A percentile compares a stretch with the other conserved stretches of the same genome.
Conservation (phyloP, 345 rosid genomes). For the Reutealis trisperma region DNA sequence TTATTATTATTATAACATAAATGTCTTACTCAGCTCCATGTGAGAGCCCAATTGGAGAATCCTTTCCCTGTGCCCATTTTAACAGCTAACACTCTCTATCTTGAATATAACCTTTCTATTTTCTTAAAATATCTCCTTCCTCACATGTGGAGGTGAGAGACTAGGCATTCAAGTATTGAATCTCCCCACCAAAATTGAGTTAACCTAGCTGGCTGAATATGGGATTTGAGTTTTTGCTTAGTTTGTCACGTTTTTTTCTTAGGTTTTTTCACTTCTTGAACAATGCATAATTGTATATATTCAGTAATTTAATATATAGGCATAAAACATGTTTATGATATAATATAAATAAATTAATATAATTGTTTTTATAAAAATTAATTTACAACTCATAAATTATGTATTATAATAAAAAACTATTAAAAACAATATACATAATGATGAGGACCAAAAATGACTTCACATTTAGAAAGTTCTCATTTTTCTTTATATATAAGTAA, state of each 20-base stretch:
- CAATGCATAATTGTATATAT: neutral
- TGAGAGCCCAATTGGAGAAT: neutral
- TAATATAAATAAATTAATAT: no score
- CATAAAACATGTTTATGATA: no score
- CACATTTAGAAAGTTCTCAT: no score
- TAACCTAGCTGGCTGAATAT: neutral
- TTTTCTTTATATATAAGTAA: no score
- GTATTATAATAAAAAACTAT: no score
- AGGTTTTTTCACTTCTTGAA: neutral
- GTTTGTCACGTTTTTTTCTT: neutral
- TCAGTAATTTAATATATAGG: no score
- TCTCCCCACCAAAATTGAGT: neutral
- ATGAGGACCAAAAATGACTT: no score
- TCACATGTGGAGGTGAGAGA: conserved; percentile 27
- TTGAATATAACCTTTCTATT: neutral
- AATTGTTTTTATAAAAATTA: no score
- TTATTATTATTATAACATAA: neutral
- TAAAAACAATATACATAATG: no score
- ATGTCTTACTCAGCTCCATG: conserved; percentile 20
- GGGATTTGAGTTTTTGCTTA: neutral
- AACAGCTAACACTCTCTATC: neutral
- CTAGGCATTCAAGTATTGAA: no score
- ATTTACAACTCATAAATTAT: no score
- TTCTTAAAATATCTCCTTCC: conserved; percentile 24
- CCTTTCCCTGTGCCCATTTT: neutral